Percentiles rank a stretch among this genome's conserved stretches.
These are phyloP conservation scores for Huntiella abstrusa DNA, from an alignment of 2,329 filamentous ascomycete genomes.

Conservation along the genomic window DNA sequence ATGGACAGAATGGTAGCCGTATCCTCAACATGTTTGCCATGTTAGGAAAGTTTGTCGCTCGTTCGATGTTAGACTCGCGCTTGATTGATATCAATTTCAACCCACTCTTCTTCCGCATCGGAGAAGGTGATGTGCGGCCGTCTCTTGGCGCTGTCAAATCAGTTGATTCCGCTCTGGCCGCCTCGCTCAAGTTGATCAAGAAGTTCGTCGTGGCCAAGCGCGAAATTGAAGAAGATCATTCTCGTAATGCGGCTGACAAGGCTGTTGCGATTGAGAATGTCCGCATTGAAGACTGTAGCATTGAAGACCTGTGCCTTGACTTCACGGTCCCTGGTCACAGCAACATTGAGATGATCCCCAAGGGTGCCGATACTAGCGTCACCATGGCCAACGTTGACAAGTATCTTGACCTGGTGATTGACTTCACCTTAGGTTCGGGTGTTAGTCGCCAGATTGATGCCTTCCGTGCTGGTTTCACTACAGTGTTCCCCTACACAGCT, in stretches of 20 bases:
- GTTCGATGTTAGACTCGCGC: slow-evolving; percentile 93
- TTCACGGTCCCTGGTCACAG: slow-evolving; percentile 90
- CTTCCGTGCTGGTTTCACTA: slow-evolving; percentile 78
- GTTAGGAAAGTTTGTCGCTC: slow-evolving; percentile 89
- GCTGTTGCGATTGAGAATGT: slow-evolving; percentile 49
- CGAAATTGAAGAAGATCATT: slow-evolving; percentile 53
- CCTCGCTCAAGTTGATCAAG: slow-evolving; percentile 71
- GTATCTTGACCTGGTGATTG: slow-evolving; percentile 78
- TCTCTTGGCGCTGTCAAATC: slow-evolving; percentile 78
- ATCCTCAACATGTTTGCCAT: slow-evolving; percentile 79
- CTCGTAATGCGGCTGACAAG: slow-evolving; percentile 51
- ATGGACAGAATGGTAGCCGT: slow-evolving; percentile 64
- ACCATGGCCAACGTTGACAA: slow-evolving; percentile 79
- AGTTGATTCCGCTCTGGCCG: slow-evolving; percentile 71
- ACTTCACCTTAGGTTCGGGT: slow-evolving; percentile 76
- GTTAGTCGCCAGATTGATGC: slow-evolving; percentile 79
- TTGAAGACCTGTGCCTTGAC: slow-evolving; percentile 81
- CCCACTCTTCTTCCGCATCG: slow-evolving; percentile 90
- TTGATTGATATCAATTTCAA: slow-evolving; percentile 98
- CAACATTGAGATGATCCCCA: slow-evolving; percentile 59
- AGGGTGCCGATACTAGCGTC: slow-evolving; percentile 56
- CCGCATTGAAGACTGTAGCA: slow-evolving; percentile 51
- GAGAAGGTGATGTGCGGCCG: slow-evolving; percentile 53
- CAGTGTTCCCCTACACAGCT: slow-evolving; percentile 89
- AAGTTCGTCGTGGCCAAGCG: slow-evolving; percentile 72